Conservation (phyloP, 2,329 filamentous ascomycete species). For the Fusarium luffae region DNA sequence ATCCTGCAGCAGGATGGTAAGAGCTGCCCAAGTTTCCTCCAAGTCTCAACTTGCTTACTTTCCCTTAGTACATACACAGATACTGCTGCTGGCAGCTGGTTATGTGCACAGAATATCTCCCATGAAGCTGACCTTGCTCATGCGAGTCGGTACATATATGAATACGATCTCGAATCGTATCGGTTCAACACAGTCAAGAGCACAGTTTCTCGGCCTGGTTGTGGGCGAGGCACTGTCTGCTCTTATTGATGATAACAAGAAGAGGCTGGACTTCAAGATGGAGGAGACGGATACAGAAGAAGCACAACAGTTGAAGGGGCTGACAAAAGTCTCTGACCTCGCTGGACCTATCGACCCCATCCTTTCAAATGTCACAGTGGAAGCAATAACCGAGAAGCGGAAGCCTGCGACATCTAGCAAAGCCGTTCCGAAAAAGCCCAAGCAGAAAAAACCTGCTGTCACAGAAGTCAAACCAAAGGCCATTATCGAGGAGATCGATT, state of each 20-base stretch:
- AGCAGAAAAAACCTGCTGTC: constrained; percentile 45
- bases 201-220: constrained; percentile 87
- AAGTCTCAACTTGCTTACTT: constrained; percentile 35
- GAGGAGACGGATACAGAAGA: constrained; percentile 81
- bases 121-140: constrained; percentile 73
- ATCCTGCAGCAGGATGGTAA: constrained; percentile 89
- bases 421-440: constrained; percentile 39
- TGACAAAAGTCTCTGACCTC: constrained; percentile 72
- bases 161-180: constrained; percentile 87
- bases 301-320: constrained; percentile 76
- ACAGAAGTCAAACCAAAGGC: constrained; percentile 53
- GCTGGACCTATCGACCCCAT: constrained; percentile 69
- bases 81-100: constrained; percentile 80
- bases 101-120: constrained; percentile 76
- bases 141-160: constrained; percentile 79
- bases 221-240: constrained; percentile 78
- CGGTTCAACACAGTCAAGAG: constrained; percentile 76
- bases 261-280: constrained; percentile 83
- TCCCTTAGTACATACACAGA: constrained; percentile 78
- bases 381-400: neutral
- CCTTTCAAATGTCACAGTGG: constrained; percentile 34
- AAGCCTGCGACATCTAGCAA: constrained; percentile 15
- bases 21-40: too few relatives aligned
- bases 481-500: constrained; percentile 74
- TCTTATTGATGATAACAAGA: constrained; percentile 74